These are phyloP conservation scores for Sphaerulina vaccinii DNA, from an alignment of 2,329 filamentous ascomycete genomes.

Conservation along the genomic window DNA sequence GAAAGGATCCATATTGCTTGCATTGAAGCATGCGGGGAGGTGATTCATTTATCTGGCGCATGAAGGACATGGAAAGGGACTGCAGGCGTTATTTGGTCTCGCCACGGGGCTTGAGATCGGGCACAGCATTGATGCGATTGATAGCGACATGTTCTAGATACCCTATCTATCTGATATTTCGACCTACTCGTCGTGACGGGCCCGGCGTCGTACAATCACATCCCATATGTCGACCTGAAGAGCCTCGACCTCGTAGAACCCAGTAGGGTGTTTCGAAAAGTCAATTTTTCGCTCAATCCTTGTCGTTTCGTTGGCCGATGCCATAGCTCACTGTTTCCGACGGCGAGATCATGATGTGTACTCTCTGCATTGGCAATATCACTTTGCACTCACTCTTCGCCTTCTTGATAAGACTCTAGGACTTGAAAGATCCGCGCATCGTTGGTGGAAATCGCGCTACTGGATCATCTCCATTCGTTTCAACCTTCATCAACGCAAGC, in stretches of 20 bases:
- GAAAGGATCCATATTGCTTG: slow-evolving; percentile 10
- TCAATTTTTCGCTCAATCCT: neutral
- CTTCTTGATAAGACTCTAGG: too few relatives aligned
- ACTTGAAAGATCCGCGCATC: too few relatives aligned
- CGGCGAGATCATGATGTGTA: too few relatives aligned
- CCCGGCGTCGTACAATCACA: too few relatives aligned
- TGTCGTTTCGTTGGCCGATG: neutral
- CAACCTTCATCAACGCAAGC: too few relatives aligned
- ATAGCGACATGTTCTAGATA: slow-evolving; percentile 16
- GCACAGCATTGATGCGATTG: slow-evolving; percentile 3
- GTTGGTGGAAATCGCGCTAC: too few relatives aligned
- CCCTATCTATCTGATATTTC: slow-evolving; percentile 8
- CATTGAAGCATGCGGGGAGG: slow-evolving; percentile 9
- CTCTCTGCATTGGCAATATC: too few relatives aligned
- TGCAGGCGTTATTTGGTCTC: slow-evolving; percentile 9
- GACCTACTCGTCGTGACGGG: too few relatives aligned
- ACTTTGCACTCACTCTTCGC: too few relatives aligned
- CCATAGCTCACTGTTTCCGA: too few relatives aligned
- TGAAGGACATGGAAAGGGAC: neutral
- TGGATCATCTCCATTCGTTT: too few relatives aligned
- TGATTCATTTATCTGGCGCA: neutral
- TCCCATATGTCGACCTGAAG: too few relatives aligned
- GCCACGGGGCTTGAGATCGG: slow-evolving; percentile 1
- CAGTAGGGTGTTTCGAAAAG: neutral
- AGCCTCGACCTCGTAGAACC: neutral